Conservation (phyloP, 1,284 basidiomycete species). For the Stygiomarasmius scandens region DNA sequence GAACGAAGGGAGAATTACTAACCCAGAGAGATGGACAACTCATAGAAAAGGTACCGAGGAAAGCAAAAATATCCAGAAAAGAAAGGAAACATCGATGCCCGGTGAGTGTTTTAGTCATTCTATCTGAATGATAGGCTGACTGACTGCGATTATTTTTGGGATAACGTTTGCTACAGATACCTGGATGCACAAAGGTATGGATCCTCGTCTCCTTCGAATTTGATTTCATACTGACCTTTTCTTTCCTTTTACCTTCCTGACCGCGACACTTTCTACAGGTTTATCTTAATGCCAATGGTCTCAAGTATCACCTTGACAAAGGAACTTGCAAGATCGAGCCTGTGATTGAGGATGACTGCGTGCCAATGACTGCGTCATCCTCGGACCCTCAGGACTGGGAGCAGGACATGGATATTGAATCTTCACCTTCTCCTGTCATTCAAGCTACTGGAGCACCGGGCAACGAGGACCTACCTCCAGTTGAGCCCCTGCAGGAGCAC, state of each 20-base stretch:
- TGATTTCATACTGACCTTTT: too few species aligned
- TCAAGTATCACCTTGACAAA: conserved; percentile 23
- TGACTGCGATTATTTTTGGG: neutral
- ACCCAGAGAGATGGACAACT: neutral
- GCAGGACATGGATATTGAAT: too few species aligned
- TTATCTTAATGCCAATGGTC: conserved; percentile 23
- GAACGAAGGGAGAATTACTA: neutral
- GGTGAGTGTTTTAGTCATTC: neutral
- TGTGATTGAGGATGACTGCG: neutral
- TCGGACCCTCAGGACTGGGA: too few species aligned
- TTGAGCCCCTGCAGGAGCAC: too few species aligned
- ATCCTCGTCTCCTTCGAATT: too few species aligned
- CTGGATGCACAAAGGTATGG: conserved; percentile 16
- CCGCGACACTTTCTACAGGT: too few species aligned
- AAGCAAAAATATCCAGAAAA: conserved; percentile 1
- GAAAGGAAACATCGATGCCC: conserved; percentile 7
- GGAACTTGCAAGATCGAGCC: conserved; percentile 18
- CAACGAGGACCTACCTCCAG: too few species aligned
- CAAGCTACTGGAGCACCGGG: too few species aligned
- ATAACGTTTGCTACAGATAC: neutral
- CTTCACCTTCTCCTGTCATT: too few species aligned
- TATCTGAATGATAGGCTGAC: neutral
- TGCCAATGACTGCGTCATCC: too few species aligned
- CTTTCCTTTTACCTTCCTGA: neutral
- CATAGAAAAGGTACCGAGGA: neutral